Conservation (phyloP, 2,329 filamentous ascomycete species). For the Emmonsia crescens region DNA sequence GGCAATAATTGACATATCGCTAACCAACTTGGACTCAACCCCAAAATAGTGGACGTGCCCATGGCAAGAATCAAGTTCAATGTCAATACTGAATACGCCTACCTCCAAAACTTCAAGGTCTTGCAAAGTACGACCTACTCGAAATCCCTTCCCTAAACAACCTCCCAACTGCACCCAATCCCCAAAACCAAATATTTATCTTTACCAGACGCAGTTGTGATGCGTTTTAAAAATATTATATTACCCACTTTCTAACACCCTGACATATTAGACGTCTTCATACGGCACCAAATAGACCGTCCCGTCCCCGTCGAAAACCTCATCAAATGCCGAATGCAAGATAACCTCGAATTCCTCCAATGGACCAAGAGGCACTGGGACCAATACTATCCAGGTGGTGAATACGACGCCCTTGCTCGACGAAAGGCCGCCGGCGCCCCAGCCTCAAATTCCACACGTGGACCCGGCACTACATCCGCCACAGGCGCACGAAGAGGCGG, state of each 20-base stretch:
- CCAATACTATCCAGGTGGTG: conserved; percentile 91
- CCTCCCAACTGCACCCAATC: not conserved
- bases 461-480: conserved; percentile 38
- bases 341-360: conserved; percentile 97
- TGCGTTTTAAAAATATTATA: not conserved
- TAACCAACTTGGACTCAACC: conserved; percentile 9
- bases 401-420: conserved; percentile 82
- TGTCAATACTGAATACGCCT: conserved; percentile 91
- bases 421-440: conserved; percentile 65
- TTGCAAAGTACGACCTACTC: conserved; percentile 63
- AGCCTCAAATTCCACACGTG: conserved; percentile 37
- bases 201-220: not conserved
- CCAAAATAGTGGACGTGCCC: conserved; percentile 60
- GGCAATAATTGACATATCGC: not conserved
- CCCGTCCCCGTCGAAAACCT: conserved; percentile 79
- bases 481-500: conserved; percentile 45
- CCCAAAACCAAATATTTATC: not conserved
- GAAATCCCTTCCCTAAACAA: not conserved
- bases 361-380: conserved; percentile 98
- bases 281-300: conserved; percentile 78
- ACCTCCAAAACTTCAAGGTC: conserved; percentile 97
- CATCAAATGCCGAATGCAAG: conserved; percentile 99
- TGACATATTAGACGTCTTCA: conserved; percentile 53
- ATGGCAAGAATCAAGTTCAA: conserved; percentile 98
- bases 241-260: conserved; percentile 3